Percentiles rank a stretch among this genome's conserved stretches.
phyloP scores from a whole-genome alignment of 106 monocot species.

The Dendrobium officinale region DNA sequence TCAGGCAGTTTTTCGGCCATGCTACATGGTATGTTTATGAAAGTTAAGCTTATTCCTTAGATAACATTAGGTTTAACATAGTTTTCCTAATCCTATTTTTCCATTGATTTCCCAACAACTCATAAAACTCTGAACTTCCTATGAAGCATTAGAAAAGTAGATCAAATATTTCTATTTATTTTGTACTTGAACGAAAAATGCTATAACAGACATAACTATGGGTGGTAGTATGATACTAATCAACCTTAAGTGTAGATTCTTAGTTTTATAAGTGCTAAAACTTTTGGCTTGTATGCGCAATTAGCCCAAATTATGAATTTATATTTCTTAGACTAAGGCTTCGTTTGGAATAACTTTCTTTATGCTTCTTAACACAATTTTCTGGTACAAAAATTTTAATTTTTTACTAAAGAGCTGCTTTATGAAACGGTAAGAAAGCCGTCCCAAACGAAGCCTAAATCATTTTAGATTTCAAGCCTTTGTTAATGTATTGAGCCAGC shows the following conservation, averaged over 20 bases:
- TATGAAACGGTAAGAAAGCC: too few relatives aligned
- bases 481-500: background rate
- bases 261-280: background rate
- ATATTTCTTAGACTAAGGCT: background rate
- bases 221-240: background rate
- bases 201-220: background rate
- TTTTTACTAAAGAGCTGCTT: too few relatives aligned
- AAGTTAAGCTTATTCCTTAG: background rate
- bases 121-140: background rate
- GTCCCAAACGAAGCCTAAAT: background rate
- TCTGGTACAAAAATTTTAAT: too few relatives aligned
- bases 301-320: background rate
- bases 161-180: background rate
- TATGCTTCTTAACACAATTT: too few relatives aligned
- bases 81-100: background rate
- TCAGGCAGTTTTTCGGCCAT: conserved; percentile 52
- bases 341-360: too few relatives aligned
- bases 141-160: background rate
- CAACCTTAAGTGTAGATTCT: background rate
- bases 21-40: conserved; percentile 69
- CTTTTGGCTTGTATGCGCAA: background rate
- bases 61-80: background rate
- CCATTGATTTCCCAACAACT: background rate
- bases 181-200: background rate
- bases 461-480: background rate